Percentiles rank a stretch among this genome's conserved stretches.
Evolutionary conservation across 2,329 filamentous ascomycete species (phyloP).

Genomic region (Pleomassaria siparia): DNA sequence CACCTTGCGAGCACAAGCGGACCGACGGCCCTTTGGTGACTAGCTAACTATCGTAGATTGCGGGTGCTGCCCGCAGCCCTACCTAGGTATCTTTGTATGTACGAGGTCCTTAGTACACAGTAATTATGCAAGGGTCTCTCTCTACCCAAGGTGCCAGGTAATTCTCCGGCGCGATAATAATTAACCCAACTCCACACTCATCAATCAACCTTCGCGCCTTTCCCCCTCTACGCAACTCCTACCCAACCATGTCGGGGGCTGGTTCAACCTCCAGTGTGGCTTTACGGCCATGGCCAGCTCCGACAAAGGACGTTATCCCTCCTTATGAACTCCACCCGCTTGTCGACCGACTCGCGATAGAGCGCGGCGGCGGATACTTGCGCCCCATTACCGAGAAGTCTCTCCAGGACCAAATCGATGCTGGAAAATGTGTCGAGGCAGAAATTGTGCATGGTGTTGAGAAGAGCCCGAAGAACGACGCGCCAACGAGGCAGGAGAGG

Average conservation of each 20-base stretch:
- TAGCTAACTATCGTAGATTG: too few relatives aligned
- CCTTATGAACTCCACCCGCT: conserved; percentile 62
- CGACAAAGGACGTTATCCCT: conserved; percentile 55
- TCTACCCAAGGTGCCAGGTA: not conserved
- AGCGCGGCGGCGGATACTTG: conserved; percentile 83
- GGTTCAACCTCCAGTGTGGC: conserved; percentile 51
- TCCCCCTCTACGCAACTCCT: conserved; percentile 11
- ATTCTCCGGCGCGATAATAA: too few relatives aligned
- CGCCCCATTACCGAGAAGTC: conserved; percentile 74
- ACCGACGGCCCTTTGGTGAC: too few relatives aligned
- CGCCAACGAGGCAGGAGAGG: conserved; percentile 34
- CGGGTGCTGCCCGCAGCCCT: not conserved
- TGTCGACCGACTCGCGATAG: conserved; percentile 74
- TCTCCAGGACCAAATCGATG: conserved; percentile 67
- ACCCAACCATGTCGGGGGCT: conserved; percentile 24
- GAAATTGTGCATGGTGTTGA: conserved; percentile 48
- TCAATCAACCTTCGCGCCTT: not conserved
- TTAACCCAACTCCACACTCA: not conserved
- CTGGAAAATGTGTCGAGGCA: conserved; percentile 44
- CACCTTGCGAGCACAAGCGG: too few relatives aligned
- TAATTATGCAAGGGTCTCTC: not conserved
- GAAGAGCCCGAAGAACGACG: conserved; percentile 46
- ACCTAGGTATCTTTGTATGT: too few relatives aligned
- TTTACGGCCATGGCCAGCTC: conserved; percentile 63
- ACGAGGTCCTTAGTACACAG: too few relatives aligned